Percentiles rank a stretch among this genome's conserved stretches.
Evolutionary conservation across 176 grass and related monocot species (phyloP).

Genomic region (Oryza nivara): DNA sequence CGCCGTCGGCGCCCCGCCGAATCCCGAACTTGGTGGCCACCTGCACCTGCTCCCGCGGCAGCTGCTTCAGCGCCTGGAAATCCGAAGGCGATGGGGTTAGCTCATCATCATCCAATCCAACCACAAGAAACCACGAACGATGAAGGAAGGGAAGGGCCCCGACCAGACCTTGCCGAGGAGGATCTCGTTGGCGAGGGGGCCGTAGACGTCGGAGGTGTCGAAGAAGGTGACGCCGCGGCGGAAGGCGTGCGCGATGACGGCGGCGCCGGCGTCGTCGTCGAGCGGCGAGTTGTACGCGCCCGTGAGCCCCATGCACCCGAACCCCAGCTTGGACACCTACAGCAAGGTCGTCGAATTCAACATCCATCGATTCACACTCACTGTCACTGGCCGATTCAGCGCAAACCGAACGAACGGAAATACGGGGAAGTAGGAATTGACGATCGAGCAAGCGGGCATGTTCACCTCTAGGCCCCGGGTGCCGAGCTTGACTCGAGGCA

Average conservation of each 20-base stretch:
- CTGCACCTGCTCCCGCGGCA: conserved; percentile 75
- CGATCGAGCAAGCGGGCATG: not conserved
- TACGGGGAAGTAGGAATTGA: not conserved
- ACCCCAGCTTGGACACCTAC: conserved; percentile 85
- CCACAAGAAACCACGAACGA: not conserved
- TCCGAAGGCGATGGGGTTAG: not conserved
- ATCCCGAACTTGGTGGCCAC: conserved; percentile 84
- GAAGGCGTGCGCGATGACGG: conserved; percentile 77
- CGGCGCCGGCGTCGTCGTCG: conserved; percentile 51
- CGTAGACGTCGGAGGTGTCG: conserved; percentile 81
- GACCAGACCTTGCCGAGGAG: conserved; percentile 72
- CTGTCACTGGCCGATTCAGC: not conserved
- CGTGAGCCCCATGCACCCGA: conserved; percentile 72
- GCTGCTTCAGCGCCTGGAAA: conserved; percentile 68
- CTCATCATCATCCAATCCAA: not conserved
- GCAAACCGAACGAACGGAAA: not conserved
- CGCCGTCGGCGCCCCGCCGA: not conserved
- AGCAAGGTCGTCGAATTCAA: not conserved
- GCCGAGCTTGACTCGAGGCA: conserved; percentile 54
- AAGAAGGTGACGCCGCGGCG: conserved; percentile 76
- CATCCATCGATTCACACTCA: not conserved
- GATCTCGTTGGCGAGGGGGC: conserved; percentile 66
- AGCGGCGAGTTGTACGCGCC: conserved; percentile 61
- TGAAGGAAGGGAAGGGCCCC: too few relatives aligned
- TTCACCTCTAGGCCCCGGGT: conserved; percentile 56